Evolutionary conservation across 2,329 filamentous ascomycete species (phyloP), one percentile per base, ranked within the genome.

Genomic region (Fusarium sp.): DNA sequence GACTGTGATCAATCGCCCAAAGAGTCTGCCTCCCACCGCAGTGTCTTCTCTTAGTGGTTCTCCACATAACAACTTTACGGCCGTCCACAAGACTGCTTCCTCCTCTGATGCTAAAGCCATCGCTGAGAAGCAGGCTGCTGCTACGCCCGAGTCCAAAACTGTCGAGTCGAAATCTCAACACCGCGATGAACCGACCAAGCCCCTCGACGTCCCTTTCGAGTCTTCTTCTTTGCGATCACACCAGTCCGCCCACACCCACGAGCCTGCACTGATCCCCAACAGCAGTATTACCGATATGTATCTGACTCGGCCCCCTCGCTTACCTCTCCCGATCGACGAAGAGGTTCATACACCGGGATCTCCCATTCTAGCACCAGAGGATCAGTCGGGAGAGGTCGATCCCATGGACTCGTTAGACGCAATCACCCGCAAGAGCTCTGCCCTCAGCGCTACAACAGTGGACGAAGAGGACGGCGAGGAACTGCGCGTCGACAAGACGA

Each of bases 301-400:
- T 75, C 81, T 88, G 75, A 84, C 86, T 63, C 87, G 92, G n/a
- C 95, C 95, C 47, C 95, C 95, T 53, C 91, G 95, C 66, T 85
- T 98, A 76, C 95, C 95, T 63, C 88, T 98, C 63, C 95, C 95
- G 58, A 98, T 98, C 75, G 94, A 97, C 75, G 93, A 98, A 83
- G 94, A 97, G 79, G 88, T 92, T 16, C 91, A 96, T 74, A 94
- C 92, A 2, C 95, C 95, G 3, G 95, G 95, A 27, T 98, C 95
- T 46, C 95, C 95, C 57, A 95, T 97, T 70, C 88, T 95, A 68
- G 89, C 91, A 9, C 88, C 94, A 2, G 86, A 90, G 78, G 79
- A 79, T 53, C 85, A 83, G 66, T 80, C 80, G 4, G 78, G 90
- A 8, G 85, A 88, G 55, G 79, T 86, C n/a, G 82, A 87, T 44